Conservation (phyloP, 768 basidiomycete species). For the Calocybe indica region DNA sequence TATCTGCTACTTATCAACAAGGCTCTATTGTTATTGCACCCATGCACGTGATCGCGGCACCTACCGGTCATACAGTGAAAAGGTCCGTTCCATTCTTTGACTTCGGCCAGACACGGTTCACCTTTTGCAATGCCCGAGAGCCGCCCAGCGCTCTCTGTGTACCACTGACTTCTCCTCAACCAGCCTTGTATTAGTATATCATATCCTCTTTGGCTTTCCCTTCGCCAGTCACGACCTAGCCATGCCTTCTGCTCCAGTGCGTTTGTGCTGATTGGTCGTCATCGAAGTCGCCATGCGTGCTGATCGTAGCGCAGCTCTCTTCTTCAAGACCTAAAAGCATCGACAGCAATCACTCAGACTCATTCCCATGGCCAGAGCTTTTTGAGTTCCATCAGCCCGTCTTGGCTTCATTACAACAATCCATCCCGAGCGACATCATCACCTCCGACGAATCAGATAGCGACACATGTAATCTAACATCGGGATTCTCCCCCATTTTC, state of each 20-base stretch:
- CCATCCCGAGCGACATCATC: constrained; percentile 20
- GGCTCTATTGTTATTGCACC: no score
- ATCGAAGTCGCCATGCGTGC: no score
- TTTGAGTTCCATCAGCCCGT: constrained; percentile 13
- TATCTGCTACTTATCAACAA: no score
- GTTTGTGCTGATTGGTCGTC: neutral
- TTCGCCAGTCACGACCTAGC: neutral
- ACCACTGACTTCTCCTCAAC: neutral
- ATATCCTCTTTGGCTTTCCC: neutral
- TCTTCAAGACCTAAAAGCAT: no score
- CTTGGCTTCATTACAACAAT: constrained; percentile 12
- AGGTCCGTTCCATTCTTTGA: no score
- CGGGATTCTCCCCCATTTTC: constrained; percentile 14
- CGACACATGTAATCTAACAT: constrained; percentile 10
- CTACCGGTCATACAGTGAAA: no score
- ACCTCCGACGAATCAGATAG: constrained; percentile 13
- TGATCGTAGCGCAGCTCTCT: no score
- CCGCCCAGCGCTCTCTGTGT: neutral
- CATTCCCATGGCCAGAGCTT: constrained; percentile 23
- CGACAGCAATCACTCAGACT: constrained; percentile 23
- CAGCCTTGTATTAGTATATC: neutral
- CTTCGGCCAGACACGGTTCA: no score
- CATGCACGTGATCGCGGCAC: no score
- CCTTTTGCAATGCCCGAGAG: neutral
- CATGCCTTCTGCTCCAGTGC: neutral